These are phyloP conservation scores for Platanthera zijinensis DNA, from an alignment of 106 monocot species.

Conservation along the genomic window DNA sequence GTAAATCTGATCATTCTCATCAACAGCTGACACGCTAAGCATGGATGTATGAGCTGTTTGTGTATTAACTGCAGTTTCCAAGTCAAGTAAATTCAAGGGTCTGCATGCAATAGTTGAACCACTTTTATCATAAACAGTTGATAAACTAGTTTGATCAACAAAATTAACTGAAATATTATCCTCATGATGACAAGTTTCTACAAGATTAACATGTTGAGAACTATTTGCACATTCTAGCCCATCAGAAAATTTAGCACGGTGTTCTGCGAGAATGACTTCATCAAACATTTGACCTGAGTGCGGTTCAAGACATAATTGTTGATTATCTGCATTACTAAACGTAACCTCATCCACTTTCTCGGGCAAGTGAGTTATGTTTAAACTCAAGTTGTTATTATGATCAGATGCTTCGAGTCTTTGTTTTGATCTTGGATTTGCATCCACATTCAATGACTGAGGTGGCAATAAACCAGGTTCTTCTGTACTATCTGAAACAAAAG, in stretches of 20 bases:
- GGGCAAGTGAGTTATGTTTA: background rate
- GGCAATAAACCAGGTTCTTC: background rate
- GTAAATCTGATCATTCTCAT: background rate
- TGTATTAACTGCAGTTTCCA: background rate
- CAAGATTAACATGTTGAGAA: background rate
- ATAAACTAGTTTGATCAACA: background rate
- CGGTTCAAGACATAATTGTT: background rate
- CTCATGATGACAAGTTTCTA: background rate
- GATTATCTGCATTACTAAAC: background rate
- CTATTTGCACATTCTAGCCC: background rate
- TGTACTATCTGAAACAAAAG: background rate
- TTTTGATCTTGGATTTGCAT: background rate
- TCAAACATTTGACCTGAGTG: background rate
- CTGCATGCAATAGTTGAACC: background rate
- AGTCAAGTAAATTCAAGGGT: constrained; percentile 3
- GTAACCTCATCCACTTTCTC: constrained; percentile 1
- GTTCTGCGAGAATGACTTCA: background rate
- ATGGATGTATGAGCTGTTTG: background rate
- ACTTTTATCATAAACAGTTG: background rate
- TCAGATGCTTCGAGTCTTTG: background rate
- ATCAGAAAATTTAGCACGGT: background rate
- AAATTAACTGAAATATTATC: background rate
- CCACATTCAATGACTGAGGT: background rate
- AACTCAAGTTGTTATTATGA: background rate
- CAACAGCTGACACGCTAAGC: background rate